A percentile compares a stretch with the other conserved stretches of the same genome.
These are phyloP conservation scores for Neofusicoccum sp. DNA, from an alignment of 2,329 filamentous ascomycete species.

Conservation along the genomic window DNA sequence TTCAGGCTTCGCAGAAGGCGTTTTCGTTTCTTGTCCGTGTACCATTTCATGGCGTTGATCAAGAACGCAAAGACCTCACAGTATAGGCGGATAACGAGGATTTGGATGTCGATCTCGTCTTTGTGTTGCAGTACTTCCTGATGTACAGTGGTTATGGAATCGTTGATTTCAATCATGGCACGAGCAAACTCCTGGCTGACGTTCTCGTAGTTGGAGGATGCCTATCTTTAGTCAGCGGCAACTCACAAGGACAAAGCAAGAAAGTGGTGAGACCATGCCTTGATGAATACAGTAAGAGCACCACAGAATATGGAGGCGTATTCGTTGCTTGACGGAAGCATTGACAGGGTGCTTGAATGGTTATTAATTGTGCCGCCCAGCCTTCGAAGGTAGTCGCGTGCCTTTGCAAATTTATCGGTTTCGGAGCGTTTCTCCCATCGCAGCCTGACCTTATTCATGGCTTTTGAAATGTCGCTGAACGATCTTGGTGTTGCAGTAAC, in stretches of 20 bases:
- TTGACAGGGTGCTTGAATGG: slow-evolving; percentile 26
- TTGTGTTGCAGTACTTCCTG: slow-evolving; percentile 26
- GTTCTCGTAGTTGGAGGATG: slow-evolving; percentile 30
- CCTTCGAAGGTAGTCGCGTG: background rate
- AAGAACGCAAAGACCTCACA: slow-evolving; percentile 31
- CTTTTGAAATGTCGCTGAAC: background rate
- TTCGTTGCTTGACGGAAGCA: slow-evolving; percentile 27
- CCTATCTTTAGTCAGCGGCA: slow-evolving; percentile 15
- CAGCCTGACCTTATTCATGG: background rate
- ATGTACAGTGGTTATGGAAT: background rate
- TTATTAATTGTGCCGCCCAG: slow-evolving; percentile 24
- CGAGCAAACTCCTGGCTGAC: slow-evolving; percentile 23
- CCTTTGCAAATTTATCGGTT: background rate
- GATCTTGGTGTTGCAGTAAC: background rate
- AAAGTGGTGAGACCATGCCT: background rate
- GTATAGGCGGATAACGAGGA: slow-evolving; percentile 27
- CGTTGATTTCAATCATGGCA: slow-evolving; percentile 27
- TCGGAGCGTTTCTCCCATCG: background rate
- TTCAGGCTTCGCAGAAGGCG: slow-evolving; percentile 26
- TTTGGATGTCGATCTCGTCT: slow-evolving; percentile 25
- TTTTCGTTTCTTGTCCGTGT: slow-evolving; percentile 24
- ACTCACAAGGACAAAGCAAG: too few species aligned
- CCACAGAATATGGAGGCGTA: slow-evolving; percentile 30
- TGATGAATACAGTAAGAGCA: slow-evolving; percentile 25
- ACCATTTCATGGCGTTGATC: slow-evolving; percentile 29